phyloP scores from a whole-genome alignment of 352 stramenopile species.

The Phytophthora megakarya region DNA sequence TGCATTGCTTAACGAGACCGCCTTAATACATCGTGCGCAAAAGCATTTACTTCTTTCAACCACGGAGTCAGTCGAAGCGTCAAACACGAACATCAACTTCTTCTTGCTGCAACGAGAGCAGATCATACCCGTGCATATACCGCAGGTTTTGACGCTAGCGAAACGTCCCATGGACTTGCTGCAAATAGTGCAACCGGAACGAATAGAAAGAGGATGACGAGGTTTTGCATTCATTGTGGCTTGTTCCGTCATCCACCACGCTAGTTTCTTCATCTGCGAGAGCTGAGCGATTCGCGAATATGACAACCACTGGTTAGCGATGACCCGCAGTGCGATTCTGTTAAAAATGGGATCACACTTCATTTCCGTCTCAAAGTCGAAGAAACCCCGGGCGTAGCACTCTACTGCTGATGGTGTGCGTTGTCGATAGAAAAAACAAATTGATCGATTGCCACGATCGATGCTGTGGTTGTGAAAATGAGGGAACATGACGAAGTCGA shows the following conservation, averaged over 20 bases:
- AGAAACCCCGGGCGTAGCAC: slow-evolving; percentile 40
- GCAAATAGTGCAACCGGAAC: slow-evolving; percentile 22
- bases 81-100: slow-evolving; percentile 15
- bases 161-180: slow-evolving; percentile 26
- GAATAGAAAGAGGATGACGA: slow-evolving; percentile 19
- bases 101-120: slow-evolving; percentile 41
- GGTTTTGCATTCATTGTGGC: slow-evolving; percentile 10
- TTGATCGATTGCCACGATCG: slow-evolving; percentile 46
- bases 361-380: slow-evolving; percentile 36
- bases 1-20: slow-evolving; percentile 19
- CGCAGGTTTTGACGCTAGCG: slow-evolving; percentile 20
- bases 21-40: slow-evolving; percentile 28
- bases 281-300: slow-evolving; percentile 44
- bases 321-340: slow-evolving; percentile 39
- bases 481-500: slow-evolving; percentile 43
- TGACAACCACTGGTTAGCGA: slow-evolving; percentile 38
- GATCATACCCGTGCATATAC: slow-evolving; percentile 19
- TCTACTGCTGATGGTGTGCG: slow-evolving; percentile 32
- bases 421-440: slow-evolving; percentile 53
- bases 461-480: slow-evolving; percentile 46
- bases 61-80: slow-evolving; percentile 1
- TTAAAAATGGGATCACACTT: slow-evolving; percentile 22
- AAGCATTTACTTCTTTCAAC: slow-evolving; percentile 25
- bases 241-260: slow-evolving; percentile 39
- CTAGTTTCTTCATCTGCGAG: slow-evolving; percentile 61